Evolutionary conservation across 345 rosid species (phyloP).

Genomic region (Corymbia maculata): DNA sequence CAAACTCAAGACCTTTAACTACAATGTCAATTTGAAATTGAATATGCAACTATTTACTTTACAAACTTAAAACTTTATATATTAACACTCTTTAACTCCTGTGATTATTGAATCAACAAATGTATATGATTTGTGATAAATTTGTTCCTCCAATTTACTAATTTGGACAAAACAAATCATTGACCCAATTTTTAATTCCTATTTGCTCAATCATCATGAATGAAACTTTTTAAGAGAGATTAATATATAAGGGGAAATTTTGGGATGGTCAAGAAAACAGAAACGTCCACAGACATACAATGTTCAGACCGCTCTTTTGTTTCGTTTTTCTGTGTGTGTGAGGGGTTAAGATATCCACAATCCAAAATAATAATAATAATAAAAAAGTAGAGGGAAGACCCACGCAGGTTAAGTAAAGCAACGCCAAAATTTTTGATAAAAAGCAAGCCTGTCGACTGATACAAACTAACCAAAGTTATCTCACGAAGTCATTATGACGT

Average conservation of each 20-base stretch:
- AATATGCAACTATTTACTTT: not conserved
- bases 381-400: not conserved
- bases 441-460: not conserved
- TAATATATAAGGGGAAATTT: not conserved
- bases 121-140: not conserved
- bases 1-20: not conserved
- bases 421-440: not conserved
- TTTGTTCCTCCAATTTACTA: not conserved
- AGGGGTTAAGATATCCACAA: not conserved
- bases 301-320: not conserved
- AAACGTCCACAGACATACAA: not conserved
- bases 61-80: not conserved
- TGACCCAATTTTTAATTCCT: not conserved
- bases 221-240: not conserved
- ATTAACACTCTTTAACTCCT: not conserved
- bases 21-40: not conserved
- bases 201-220: not conserved
- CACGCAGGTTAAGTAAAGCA: not conserved
- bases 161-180: not conserved
- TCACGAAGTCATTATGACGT: no score
- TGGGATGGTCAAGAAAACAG: not conserved
- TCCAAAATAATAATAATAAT: not conserved
- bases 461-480: no score
- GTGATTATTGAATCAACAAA: not conserved
- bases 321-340: no score